These are phyloP conservation scores for Pouteria campechiana DNA, from an alignment of 179 eudicot species.

Conservation along the genomic window DNA sequence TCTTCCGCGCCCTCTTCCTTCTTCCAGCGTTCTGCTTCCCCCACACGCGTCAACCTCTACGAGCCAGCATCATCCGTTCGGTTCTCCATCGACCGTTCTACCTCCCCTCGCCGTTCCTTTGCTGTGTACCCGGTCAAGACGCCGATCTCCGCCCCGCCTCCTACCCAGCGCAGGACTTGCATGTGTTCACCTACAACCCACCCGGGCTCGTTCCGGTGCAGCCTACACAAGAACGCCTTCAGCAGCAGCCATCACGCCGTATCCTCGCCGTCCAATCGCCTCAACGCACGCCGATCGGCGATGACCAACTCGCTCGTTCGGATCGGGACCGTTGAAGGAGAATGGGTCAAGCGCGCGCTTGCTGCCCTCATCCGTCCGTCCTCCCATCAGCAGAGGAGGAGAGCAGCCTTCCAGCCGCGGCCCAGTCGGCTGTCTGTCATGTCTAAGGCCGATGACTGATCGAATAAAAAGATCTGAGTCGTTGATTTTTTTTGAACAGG, in stretches of 20 bases:
- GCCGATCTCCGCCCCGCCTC: conserved; percentile 23
- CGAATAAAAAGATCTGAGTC: too few species aligned
- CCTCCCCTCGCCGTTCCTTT: conserved; percentile 42
- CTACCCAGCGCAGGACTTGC: too few species aligned
- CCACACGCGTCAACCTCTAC: conserved; percentile 50
- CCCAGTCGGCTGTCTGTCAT: conserved; percentile 68
- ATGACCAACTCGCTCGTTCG: conserved; percentile 91
- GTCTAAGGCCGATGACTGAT: conserved; percentile 57
- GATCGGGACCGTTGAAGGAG: conserved; percentile 94
- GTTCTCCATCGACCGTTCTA: conserved; percentile 28
- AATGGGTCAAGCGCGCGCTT: conserved; percentile 70
- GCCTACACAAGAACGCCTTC: conserved; percentile 54
- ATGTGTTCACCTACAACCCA: conserved; percentile 89
- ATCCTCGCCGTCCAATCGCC: conserved; percentile 40
- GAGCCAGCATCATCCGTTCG: conserved; percentile 30
- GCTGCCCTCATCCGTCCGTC: conserved; percentile 87
- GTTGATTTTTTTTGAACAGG: too few species aligned
- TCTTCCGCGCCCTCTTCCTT: conserved; percentile 7
- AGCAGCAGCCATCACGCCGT: conserved; percentile 3
- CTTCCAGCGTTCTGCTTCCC: conserved; percentile 31
- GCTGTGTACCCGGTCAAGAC: too few species aligned
- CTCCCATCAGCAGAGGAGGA: conserved; percentile 71
- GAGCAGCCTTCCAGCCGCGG: conserved; percentile 50
- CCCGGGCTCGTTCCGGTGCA: conserved; percentile 84
- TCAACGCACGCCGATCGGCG: conserved; percentile 74